Evolutionary conservation across 1,284 basidiomycete genomes (phyloP), one percentile per base, ranked within the genome.

Genomic region (Rhodotorula glutinis): DNA sequence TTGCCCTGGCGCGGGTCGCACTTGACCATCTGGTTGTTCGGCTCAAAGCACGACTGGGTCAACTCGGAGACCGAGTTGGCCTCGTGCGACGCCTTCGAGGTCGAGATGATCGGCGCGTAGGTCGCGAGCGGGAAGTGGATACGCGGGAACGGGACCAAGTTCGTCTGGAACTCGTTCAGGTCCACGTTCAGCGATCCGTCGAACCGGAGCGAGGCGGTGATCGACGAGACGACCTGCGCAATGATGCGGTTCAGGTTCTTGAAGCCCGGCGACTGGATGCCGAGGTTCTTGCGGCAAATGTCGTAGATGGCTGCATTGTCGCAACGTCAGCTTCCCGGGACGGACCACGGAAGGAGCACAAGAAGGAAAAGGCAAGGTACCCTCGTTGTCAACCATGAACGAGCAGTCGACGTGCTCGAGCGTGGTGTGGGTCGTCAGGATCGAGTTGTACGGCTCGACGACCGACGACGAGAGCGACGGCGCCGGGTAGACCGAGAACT

Each of bases 371-470:
- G 44, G 25, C 47, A 14, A 94, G 91, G n/a, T 29, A 68, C 66
- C 66, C 62, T 68, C 66, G 79, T 97, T 97, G 79, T 97, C 93
- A 74, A 96, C 93, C 92, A 96, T 95, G 85, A 96, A 97, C 62
- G 95, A 98, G 82, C 95, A 98, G 83, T 98, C 95, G 19, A 92
- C 96, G 82, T 98, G 94, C 82, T 98, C 96, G 66, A 98, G 88
- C 63, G 96, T 98, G 70, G 95, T 97, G 83, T 99, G 95, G 54
- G 96, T 99, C 59, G 96, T 98, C 71, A 98, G 84, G 66, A 99
- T 91, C 43, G 93, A 92, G 86, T 99, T 99, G 85, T 99, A 99
- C 3, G 95, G 95, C 82, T 99, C 96, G 65, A 99, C 96, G 71
- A 98, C 91, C 46, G 94, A 97, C 80, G 88, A 95, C 70, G 63